phyloP scores from a whole-genome alignment of 176 grass and related monocot species.

The Alloteropsis semialata region DNA sequence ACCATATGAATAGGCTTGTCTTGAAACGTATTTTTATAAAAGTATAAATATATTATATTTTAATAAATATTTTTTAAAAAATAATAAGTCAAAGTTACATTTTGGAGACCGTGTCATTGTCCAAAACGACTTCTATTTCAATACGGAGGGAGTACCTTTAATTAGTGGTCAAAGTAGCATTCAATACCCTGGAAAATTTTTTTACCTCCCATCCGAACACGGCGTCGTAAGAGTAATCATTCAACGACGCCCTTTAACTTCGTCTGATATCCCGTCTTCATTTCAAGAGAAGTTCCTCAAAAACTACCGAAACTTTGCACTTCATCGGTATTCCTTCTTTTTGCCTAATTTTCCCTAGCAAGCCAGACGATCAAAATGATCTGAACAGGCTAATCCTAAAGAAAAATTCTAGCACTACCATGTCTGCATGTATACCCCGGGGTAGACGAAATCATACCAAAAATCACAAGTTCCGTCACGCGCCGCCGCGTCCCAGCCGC shows the following conservation, averaged over 20 bases:
- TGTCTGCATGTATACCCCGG: neutral
- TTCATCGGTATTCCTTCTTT: neutral
- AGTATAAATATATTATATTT: too few species aligned
- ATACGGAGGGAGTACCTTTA: too few species aligned
- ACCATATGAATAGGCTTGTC: too few species aligned
- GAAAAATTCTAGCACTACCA: neutral
- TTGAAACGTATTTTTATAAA: too few species aligned
- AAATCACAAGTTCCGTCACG: neutral
- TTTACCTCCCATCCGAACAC: too few species aligned
- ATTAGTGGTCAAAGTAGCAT: too few species aligned
- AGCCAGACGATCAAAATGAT: neutral
- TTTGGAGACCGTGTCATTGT: too few species aligned
- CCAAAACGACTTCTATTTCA: too few species aligned
- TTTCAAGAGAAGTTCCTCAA: neutral
- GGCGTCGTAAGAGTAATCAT: neutral
- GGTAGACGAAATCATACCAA: neutral
- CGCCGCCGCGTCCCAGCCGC: neutral
- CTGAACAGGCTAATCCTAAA: neutral
- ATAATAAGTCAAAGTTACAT: too few species aligned
- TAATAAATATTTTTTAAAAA: too few species aligned
- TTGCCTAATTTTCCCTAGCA: neutral
- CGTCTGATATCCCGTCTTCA: neutral
- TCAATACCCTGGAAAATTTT: too few species aligned
- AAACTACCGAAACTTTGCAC: neutral
- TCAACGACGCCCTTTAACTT: neutral